phyloP scores from a whole-genome alignment of 2,329 filamentous ascomycete genomes.

The Monosporascus sp. region DNA sequence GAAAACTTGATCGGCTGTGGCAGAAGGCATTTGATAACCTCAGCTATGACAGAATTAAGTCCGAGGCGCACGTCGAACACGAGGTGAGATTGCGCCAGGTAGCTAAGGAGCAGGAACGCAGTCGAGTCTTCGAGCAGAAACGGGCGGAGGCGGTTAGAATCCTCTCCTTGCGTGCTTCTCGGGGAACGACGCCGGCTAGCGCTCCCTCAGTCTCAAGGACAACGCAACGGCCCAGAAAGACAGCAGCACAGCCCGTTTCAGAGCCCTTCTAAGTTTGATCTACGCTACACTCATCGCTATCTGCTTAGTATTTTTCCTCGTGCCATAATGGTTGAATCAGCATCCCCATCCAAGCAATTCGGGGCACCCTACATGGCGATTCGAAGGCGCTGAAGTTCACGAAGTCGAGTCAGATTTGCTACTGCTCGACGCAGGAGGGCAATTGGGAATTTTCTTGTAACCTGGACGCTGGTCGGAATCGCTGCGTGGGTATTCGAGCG shows the following conservation, averaged over 20 bases:
- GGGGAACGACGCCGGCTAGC: slow-evolving; percentile 11
- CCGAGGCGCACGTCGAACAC: slow-evolving; percentile 41
- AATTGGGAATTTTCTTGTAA: no score
- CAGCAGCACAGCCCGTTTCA: neutral
- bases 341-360: no score
- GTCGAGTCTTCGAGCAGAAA: slow-evolving; percentile 42
- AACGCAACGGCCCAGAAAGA: neutral
- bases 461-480: no score
- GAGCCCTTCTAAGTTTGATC: neutral
- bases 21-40: slow-evolving; percentile 40
- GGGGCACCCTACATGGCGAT: no score
- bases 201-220: slow-evolving; percentile 6
- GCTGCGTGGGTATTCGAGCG: no score
- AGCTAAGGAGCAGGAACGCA: slow-evolving; percentile 43
- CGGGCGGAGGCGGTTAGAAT: slow-evolving; percentile 41
- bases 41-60: slow-evolving; percentile 34
- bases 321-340: no score
- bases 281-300: no score
- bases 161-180: slow-evolving; percentile 22
- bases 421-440: no score
- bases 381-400: no score
- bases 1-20: slow-evolving; percentile 45
- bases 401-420: no score
- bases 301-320: no score
- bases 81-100: slow-evolving; percentile 36